A percentile compares a stretch with the other conserved stretches of the same genome.
phyloP scores from a whole-genome alignment of 768 basidiomycete species.

The Kwoniella sp. region DNA sequence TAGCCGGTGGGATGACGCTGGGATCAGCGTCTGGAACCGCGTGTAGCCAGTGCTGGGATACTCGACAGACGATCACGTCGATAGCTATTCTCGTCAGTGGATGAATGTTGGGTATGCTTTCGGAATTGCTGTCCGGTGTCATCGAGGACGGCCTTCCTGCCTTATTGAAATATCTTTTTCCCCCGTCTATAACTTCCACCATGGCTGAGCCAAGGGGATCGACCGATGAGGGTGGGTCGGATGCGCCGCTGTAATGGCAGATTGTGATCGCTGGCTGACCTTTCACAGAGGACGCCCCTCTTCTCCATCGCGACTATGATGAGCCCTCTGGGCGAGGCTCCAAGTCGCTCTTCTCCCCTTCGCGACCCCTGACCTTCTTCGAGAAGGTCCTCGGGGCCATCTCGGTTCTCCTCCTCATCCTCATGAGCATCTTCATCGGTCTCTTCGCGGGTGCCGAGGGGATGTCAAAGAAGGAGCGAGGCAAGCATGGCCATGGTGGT shows the following conservation, averaged over 20 bases:
- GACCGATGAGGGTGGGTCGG: slow-evolving; percentile 46
- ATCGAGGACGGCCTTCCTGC: too few species aligned
- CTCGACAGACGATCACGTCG: too few species aligned
- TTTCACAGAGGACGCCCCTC: slow-evolving; percentile 45
- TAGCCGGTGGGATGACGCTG: too few species aligned
- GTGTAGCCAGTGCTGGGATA: too few species aligned
- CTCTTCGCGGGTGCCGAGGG: slow-evolving; percentile 86
- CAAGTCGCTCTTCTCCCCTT: slow-evolving; percentile 9
- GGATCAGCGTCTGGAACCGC: too few species aligned
- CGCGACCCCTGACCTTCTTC: slow-evolving; percentile 63
- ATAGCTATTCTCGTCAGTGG: too few species aligned
- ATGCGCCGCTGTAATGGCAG: neutral
- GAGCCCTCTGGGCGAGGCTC: slow-evolving; percentile 8
- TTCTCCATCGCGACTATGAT: slow-evolving; percentile 32
- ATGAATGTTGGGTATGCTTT: too few species aligned
- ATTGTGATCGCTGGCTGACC: neutral
- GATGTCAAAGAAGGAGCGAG: slow-evolving; percentile 57
- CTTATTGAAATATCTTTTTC: too few species aligned
- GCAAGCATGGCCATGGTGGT: slow-evolving; percentile 12
- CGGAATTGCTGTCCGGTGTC: too few species aligned
- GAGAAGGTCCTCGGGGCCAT: slow-evolving; percentile 75
- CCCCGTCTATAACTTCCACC: too few species aligned
- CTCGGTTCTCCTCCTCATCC: slow-evolving; percentile 70
- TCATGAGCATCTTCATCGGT: slow-evolving; percentile 84
- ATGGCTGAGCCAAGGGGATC: slow-evolving; percentile 47